Evolutionary conservation across 495 filamentous ascomycete species (phyloP).

Genomic region (Lichina pygmaea): DNA sequence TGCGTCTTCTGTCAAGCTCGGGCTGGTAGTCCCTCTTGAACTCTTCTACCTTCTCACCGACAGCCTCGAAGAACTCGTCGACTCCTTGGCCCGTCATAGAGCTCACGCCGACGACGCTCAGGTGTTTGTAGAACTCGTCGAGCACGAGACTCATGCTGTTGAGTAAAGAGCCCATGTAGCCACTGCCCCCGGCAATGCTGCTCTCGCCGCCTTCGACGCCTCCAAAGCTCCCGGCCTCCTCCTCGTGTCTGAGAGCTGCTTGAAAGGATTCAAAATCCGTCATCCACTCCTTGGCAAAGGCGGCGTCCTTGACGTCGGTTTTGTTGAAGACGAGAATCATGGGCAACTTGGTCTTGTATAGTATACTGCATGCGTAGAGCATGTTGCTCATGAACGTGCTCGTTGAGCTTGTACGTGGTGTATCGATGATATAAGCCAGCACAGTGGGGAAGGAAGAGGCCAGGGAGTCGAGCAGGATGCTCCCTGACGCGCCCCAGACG

Average conservation of each 20-base stretch:
- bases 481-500: conserved; percentile 83
- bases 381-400: conserved; percentile 99
- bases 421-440: conserved; percentile 92
- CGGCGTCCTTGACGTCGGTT: conserved; percentile 75
- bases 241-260: conserved; percentile 50
- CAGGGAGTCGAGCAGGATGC: conserved; percentile 77
- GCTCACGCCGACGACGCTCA: conserved; percentile 78
- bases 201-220: conserved; percentile 38
- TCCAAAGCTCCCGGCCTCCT: conserved; percentile 50
- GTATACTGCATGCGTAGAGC: conserved; percentile 92
- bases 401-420: conserved; percentile 71
- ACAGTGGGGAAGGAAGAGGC: conserved; percentile 88
- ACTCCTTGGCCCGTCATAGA: conserved; percentile 81
- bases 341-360: conserved; percentile 93
- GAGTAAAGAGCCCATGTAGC: conserved; percentile 88
- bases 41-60: conserved; percentile 62
- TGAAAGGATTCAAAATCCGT: conserved; percentile 95
- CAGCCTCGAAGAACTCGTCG: conserved; percentile 76
- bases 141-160: conserved; percentile 96
- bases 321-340: conserved; percentile 99
- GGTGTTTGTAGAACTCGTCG: conserved; percentile 87
- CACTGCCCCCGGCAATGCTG: conserved; percentile 42
- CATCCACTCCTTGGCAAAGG: conserved; percentile 98
- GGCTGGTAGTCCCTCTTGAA: conserved; percentile 82
- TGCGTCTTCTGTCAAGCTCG: conserved; percentile 55